These are phyloP conservation scores for Chaetomiaceae sp. DNA, from an alignment of 2,329 filamentous ascomycete species.

Conservation along the genomic window DNA sequence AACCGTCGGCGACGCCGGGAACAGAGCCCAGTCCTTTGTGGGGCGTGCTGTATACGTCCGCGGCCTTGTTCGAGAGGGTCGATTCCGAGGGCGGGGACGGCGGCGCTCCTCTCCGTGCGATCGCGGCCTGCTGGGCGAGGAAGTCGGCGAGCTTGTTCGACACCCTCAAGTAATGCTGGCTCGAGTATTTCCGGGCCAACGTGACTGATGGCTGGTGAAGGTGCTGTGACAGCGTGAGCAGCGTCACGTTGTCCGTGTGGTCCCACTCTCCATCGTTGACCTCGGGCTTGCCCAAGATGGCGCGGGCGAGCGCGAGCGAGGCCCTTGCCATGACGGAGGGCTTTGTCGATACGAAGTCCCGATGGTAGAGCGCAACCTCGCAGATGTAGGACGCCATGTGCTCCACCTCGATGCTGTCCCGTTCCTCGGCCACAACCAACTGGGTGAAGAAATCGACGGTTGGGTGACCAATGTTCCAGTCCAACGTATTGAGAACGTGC, in stretches of 20 bases:
- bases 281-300: slow-evolving; percentile 77
- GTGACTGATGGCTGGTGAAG: slow-evolving; percentile 55
- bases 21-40: slow-evolving; percentile 65
- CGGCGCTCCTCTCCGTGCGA: slow-evolving; percentile 47
- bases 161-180: slow-evolving; percentile 47
- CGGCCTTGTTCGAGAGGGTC: slow-evolving; percentile 44
- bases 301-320: slow-evolving; percentile 78
- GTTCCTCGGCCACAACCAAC: slow-evolving; percentile 75
- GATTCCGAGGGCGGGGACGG: slow-evolving; percentile 56
- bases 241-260: slow-evolving; percentile 62
- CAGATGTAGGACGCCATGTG: slow-evolving; percentile 92
- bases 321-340: slow-evolving; percentile 88
- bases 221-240: slow-evolving; percentile 55
- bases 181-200: slow-evolving; percentile 56
- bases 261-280: slow-evolving; percentile 73
- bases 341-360: slow-evolving; percentile 90
- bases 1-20: slow-evolving; percentile 64
- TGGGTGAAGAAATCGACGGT: slow-evolving; percentile 94
- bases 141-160: slow-evolving; percentile 54
- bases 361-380: slow-evolving; percentile 93
- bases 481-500: slow-evolving; percentile 95
- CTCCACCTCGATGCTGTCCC: slow-evolving; percentile 78
- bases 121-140: slow-evolving; percentile 54
- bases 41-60: slow-evolving; percentile 69
- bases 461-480: slow-evolving; percentile 93